phyloP scores from a whole-genome alignment of 495 filamentous ascomycete genomes.

The Penicillium subrubescens region DNA sequence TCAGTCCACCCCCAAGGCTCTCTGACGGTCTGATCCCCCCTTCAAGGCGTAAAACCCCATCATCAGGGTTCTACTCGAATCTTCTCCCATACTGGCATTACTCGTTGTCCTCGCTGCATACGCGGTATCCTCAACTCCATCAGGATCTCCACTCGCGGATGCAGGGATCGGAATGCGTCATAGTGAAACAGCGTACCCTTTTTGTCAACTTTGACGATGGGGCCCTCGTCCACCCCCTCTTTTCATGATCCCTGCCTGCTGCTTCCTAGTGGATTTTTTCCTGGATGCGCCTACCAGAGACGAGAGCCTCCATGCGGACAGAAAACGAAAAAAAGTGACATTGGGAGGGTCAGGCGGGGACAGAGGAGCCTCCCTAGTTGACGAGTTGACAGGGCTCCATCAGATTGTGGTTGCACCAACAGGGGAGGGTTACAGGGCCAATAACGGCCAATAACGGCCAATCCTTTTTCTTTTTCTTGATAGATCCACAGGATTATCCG shows the following conservation, averaged over 20 bases:
- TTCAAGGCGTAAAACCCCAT: not conserved
- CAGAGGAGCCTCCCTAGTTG: not conserved
- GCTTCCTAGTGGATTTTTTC: conserved; percentile 2
- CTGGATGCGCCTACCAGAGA: conserved; percentile 7
- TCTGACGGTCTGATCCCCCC: not conserved
- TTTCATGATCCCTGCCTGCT: conserved; percentile 28
- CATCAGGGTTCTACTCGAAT: not conserved
- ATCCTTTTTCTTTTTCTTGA: conserved; percentile 3
- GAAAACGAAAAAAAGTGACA: not conserved
- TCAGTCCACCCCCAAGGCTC: not conserved
- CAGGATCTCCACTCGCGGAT: conserved; percentile 21
- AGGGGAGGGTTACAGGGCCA: not conserved
- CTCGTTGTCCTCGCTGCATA: not conserved
- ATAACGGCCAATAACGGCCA: conserved; percentile 10
- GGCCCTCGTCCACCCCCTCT: conserved; percentile 24
- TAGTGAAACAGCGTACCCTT: conserved; percentile 22
- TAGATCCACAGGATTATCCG: not conserved
- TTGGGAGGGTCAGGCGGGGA: conserved; percentile 4
- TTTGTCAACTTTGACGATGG: conserved; percentile 12
- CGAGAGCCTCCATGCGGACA: conserved; percentile 3
- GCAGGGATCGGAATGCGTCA: conserved; percentile 28
- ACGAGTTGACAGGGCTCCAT: not conserved
- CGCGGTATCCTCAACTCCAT: not conserved
- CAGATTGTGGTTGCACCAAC: conserved; percentile 6
- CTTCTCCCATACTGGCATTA: not conserved